Percentiles rank a stretch among this genome's conserved stretches.
Evolutionary conservation across 2,329 filamentous ascomycete species (phyloP).

Genomic region (Ceratocystis smalleyi): DNA sequence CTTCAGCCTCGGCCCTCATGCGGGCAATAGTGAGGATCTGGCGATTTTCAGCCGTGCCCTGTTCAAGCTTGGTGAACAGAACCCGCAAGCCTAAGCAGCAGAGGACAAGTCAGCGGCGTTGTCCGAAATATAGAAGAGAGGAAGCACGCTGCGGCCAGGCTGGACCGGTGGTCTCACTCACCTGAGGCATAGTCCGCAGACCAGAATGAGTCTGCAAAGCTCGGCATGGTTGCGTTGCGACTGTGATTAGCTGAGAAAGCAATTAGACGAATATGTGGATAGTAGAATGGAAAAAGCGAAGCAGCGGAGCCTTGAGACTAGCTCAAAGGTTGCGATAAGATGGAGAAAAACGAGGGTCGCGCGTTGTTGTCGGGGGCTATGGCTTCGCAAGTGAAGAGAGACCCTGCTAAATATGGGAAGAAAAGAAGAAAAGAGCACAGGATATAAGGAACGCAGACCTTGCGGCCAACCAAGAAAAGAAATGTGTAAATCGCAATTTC

Average conservation of each 20-base stretch:
- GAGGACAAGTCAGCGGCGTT: not conserved
- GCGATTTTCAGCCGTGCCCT: constrained; percentile 87
- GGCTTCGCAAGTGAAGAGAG: not conserved
- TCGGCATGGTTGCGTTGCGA: constrained; percentile 48
- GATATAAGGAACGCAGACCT: constrained; percentile 1
- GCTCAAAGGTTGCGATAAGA: not conserved
- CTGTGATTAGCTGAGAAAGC: not conserved
- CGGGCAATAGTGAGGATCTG: constrained; percentile 84
- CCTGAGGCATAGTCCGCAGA: constrained; percentile 92
- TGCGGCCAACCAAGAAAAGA: not conserved
- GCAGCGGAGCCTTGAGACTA: not conserved
- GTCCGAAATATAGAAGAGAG: not conserved
- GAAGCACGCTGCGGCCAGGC: not conserved
- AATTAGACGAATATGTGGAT: not conserved
- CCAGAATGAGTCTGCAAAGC: constrained; percentile 96
- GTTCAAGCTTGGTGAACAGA: constrained; percentile 89
- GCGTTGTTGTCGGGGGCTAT: not conserved
- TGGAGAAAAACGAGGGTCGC: not conserved
- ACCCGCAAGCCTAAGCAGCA: constrained; percentile 58
- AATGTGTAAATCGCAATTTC: not conserved
- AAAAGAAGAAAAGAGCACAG: not conserved
- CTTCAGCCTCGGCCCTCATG: constrained; percentile 90
- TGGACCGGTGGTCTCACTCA: constrained; percentile 26
- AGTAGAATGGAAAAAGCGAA: not conserved
- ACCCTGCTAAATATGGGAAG: not conserved